These are phyloP conservation scores for Psilocybe subaeruginosa DNA, from an alignment of 768 basidiomycete species.

Conservation along the genomic window DNA sequence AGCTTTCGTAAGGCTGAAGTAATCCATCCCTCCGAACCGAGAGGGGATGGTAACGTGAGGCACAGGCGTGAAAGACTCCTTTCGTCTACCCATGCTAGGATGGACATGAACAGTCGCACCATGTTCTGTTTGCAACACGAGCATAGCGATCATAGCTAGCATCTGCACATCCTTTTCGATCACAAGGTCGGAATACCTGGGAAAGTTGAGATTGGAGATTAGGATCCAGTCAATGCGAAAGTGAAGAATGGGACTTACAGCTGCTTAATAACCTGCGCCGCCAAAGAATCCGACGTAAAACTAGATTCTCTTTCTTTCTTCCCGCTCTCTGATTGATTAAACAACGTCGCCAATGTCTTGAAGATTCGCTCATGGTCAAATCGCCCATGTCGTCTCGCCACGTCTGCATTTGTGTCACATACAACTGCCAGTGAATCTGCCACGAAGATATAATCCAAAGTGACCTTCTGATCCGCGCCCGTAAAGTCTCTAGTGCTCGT, in stretches of 20 bases:
- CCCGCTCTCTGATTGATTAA: slow-evolving; percentile 30
- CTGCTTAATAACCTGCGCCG: slow-evolving; percentile 43
- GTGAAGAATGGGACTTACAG: slow-evolving; percentile 40
- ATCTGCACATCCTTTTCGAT: slow-evolving; percentile 74
- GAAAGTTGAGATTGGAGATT: too few species aligned
- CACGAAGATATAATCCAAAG: slow-evolving; percentile 62
- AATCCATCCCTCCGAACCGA: slow-evolving; percentile 47
- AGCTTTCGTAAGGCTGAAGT: slow-evolving; percentile 54
- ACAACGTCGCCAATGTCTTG: slow-evolving; percentile 52
- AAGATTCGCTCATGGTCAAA: slow-evolving; percentile 76
- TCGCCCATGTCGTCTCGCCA: slow-evolving; percentile 62
- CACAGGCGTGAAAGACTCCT: slow-evolving; percentile 6
- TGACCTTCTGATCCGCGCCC: slow-evolving; percentile 58
- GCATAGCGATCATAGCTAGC: slow-evolving; percentile 74
- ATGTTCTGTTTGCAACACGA: slow-evolving; percentile 59
- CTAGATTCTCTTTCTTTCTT: slow-evolving; percentile 15
- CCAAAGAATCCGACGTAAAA: slow-evolving; percentile 34
- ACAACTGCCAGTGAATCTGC: slow-evolving; percentile 41
- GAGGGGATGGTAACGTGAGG: slow-evolving; percentile 1
- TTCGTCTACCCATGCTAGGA: slow-evolving; percentile 13
- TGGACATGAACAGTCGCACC: slow-evolving; percentile 12
- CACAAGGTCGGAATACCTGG: slow-evolving; percentile 43
- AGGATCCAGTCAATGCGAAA: too few species aligned
- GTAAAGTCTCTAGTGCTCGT: slow-evolving; percentile 53
- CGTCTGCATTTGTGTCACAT: slow-evolving; percentile 61